A percentile compares a stretch with the other conserved stretches of the same genome.
phyloP scores from a whole-genome alignment of 2,329 filamentous ascomycete species.

The Eurotiales sp. region DNA sequence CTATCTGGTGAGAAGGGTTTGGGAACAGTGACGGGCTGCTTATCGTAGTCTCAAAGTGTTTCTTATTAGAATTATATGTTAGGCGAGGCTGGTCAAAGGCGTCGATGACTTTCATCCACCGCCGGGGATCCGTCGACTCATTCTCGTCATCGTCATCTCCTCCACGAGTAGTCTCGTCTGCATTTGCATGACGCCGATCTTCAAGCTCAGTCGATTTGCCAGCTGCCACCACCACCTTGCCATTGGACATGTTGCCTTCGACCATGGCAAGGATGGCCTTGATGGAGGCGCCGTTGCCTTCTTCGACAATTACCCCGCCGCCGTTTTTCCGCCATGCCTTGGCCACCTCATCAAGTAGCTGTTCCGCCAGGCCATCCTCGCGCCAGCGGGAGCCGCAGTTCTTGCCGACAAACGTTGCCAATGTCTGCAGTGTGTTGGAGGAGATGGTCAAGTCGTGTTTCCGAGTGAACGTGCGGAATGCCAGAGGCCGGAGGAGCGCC shows the following conservation, averaged over 20 bases:
- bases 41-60: slow-evolving; percentile 77
- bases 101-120: slow-evolving; percentile 78
- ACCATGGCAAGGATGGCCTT: slow-evolving; percentile 78
- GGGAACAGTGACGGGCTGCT: slow-evolving; percentile 70
- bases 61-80: slow-evolving; percentile 58
- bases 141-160: slow-evolving; percentile 52
- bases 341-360: slow-evolving; percentile 85
- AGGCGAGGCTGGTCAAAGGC: slow-evolving; percentile 76
- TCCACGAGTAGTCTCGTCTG: slow-evolving; percentile 18
- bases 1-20: slow-evolving; percentile 73
- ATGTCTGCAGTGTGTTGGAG: slow-evolving; percentile 75
- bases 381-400: slow-evolving; percentile 96
- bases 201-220: slow-evolving; percentile 46
- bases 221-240: slow-evolving; percentile 45
- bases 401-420: slow-evolving; percentile 85
- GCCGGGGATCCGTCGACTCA: slow-evolving; percentile 65
- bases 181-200: slow-evolving; percentile 21
- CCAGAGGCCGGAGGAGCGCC: slow-evolving; percentile 79
- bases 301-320: slow-evolving; percentile 87
- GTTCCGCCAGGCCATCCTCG: slow-evolving; percentile 89
- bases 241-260: slow-evolving; percentile 86
- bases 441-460: slow-evolving; percentile 93
- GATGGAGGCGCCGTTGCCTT: slow-evolving; percentile 61
- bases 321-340: slow-evolving; percentile 87
- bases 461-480: slow-evolving; percentile 94